Base-by-base conservation (phyloP, 148 eudicot species). In the Camellia granthamiana region DNA sequence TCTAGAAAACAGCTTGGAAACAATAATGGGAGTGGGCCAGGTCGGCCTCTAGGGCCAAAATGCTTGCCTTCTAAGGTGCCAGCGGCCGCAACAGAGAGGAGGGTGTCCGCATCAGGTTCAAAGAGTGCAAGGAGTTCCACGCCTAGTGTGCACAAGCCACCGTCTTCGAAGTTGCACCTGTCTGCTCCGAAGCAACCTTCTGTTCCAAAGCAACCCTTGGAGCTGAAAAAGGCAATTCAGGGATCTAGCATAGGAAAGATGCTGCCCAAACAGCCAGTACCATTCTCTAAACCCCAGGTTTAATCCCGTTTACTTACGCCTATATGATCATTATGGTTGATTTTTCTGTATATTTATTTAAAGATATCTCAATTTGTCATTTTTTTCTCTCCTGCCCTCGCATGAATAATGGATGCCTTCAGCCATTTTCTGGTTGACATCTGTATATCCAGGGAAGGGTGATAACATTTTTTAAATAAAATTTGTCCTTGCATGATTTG, bases 21-120 rank as follows among this genome's bases (percentile, higher is more conserved):
- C 67, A 88, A 80, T 75, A 87, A 82, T 77, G 91, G 90, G 75
- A 91, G 82, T 87, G 93, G 97, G 74, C 88, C 91, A 47, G 87
- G 88, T 44, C 89, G 90, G 83, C 90, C 87, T 78, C 63, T 79
- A 2, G 70, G 75, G 64, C 76, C 87, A 12, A 87, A 82, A 80
- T 78, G 77, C 30, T n/a, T 77, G 77, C 90, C 90, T 67, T 74
- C 89, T 7, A 91, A 75, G 83, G 86, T 49, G n/a, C 84, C 89
- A 23, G 44, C 76, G 23, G 77, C 86, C 61, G 56, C 86, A 44
- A 58, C 66, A 38, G 87, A 84, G 55, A 96, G 87, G 86, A 86
- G 77, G 85, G 74, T 54, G 10, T 18, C 84, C n/a, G 67, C 71
- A 71, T 74, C 84, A 38, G 38, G 1, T 30, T 30, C 38, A 30